Percentiles rank a stretch among this genome's conserved stretches.
These are phyloP conservation scores for Ophiostoma ips DNA, from an alignment of 2,329 filamentous ascomycete species.

Conservation along the genomic window DNA sequence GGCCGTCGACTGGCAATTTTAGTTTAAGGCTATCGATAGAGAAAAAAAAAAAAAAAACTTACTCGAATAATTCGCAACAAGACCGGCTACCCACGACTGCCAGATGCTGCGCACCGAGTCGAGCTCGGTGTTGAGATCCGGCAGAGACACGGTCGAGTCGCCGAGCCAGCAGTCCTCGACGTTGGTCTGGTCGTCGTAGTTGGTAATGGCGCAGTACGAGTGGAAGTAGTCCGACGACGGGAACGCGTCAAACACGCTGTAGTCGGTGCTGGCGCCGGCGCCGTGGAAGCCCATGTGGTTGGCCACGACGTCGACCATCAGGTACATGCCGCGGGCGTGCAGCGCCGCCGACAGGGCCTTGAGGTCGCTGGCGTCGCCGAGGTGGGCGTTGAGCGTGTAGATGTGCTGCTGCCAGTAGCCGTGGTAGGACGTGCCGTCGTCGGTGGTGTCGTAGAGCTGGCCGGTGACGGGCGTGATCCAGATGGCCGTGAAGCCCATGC, in stretches of 20 bases:
- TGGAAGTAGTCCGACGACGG: constrained; percentile 47
- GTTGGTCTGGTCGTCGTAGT: constrained; percentile 36
- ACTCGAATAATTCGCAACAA: constrained; percentile 42
- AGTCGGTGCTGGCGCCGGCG: constrained; percentile 19
- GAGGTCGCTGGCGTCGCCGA: constrained; percentile 45
- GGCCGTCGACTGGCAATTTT: constrained; percentile 28
- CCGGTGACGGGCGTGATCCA: constrained; percentile 45
- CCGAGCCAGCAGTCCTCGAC: constrained; percentile 37
- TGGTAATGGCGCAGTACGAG: constrained; percentile 35
- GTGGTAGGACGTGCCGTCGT: constrained; percentile 28
- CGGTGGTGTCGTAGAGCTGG: constrained; percentile 22
- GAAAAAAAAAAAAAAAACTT: too few relatives aligned
- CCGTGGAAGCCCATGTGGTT: constrained; percentile 38
- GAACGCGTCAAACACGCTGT: constrained; percentile 27
- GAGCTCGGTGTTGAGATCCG: constrained; percentile 46
- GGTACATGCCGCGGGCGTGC: constrained; percentile 23
- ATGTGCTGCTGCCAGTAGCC: constrained; percentile 39
- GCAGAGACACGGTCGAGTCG: constrained; percentile 40
- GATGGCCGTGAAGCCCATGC: constrained; percentile 44
- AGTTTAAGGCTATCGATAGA: too few relatives aligned
- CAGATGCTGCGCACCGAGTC: constrained; percentile 24
- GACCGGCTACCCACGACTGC: constrained; percentile 42
- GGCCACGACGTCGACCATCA: constrained; percentile 37
- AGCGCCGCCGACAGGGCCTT: constrained; percentile 35
- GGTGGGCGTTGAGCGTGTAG: constrained; percentile 36